These are phyloP conservation scores for Suhomyces yuchorum DNA, from an alignment of 1,139 yeast genomes.

Conservation along the genomic window DNA sequence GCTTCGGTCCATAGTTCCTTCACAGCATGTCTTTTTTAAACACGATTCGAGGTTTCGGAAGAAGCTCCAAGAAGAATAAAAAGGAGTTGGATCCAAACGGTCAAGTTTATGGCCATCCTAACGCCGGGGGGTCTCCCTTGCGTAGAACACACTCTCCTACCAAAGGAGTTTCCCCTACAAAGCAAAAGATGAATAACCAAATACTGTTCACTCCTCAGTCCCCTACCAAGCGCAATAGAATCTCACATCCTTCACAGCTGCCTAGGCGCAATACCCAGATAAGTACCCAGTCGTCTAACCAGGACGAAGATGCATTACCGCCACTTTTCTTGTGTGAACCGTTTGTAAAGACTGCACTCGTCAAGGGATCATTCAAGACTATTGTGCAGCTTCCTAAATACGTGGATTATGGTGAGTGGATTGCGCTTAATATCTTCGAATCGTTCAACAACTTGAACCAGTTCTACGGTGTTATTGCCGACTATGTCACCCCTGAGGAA, in stretches of 20 bases:
- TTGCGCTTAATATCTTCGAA: constrained; percentile 90
- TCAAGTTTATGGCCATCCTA: constrained; percentile 37
- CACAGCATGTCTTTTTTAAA: constrained; percentile 46
- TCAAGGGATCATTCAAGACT: constrained; percentile 96
- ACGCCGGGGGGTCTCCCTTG: constrained; percentile 37
- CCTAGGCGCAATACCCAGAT: constrained; percentile 22
- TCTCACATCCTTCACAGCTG: constrained; percentile 25
- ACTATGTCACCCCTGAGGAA: constrained; percentile 83
- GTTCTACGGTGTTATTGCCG: constrained; percentile 85
- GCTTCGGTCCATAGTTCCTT: not conserved
- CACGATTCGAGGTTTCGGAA: constrained; percentile 61
- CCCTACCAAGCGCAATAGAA: constrained; percentile 37
- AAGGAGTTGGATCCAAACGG: constrained; percentile 43
- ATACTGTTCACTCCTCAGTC: constrained; percentile 31
- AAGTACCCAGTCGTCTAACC: constrained; percentile 10
- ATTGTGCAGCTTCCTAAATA: constrained; percentile 94
- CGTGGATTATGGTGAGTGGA: constrained; percentile 94
- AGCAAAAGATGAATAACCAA: constrained; percentile 28
- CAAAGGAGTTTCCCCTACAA: constrained; percentile 36
- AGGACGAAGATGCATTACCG: constrained; percentile 15
- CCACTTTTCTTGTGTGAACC: constrained; percentile 86
- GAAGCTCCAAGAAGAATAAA: constrained; percentile 59
- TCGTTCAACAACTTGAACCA: constrained; percentile 82
- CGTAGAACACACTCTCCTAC: constrained; percentile 43
- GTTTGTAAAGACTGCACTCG: constrained; percentile 89